phyloP scores from a whole-genome alignment of 345 rosid species.

The Garcia nutans region DNA sequence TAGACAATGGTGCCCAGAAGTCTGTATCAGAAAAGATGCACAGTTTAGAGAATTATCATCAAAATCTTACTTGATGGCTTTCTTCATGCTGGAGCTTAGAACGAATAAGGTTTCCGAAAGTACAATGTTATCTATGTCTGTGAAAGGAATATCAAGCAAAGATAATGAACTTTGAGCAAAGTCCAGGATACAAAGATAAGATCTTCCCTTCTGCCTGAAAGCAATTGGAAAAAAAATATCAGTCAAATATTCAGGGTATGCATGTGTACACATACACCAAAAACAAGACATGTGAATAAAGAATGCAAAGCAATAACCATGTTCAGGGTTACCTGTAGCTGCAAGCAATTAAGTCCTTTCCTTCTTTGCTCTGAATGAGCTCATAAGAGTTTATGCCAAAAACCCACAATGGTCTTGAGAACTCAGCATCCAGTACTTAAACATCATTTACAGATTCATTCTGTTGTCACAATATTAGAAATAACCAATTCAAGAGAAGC shows the following conservation, averaged over 20 bases:
- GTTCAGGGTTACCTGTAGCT: conserved; percentile 63
- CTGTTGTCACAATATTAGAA: conserved; percentile 37
- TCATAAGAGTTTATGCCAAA: conserved; percentile 83
- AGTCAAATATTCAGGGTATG: not conserved
- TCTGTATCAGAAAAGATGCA: conserved; percentile 44
- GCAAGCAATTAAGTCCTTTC: conserved; percentile 69
- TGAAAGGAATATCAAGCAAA: conserved; percentile 78
- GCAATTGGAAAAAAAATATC: conserved; percentile 13
- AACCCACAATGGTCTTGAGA: conserved; percentile 80
- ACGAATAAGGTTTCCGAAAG: conserved; percentile 15
- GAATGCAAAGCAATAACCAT: conserved; percentile 17
- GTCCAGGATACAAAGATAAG: conserved; percentile 76
- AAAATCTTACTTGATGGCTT: conserved; percentile 4
- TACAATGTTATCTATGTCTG: conserved; percentile 82
- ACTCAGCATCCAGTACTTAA: conserved; percentile 68
- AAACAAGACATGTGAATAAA: conserved; percentile 4
- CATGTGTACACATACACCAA: not conserved
- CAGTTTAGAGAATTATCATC: conserved; percentile 8
- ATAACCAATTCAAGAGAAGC: not conserved
- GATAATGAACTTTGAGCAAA: conserved; percentile 60
- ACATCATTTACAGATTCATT: conserved; percentile 64
- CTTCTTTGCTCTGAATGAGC: conserved; percentile 51
- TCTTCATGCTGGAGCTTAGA: conserved; percentile 13
- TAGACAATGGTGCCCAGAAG: conserved; percentile 57
- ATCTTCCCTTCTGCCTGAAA: conserved; percentile 87